Evolutionary conservation across 352 stramenopile genomes (phyloP).

Genomic region (Phytopythium mirpurense): DNA sequence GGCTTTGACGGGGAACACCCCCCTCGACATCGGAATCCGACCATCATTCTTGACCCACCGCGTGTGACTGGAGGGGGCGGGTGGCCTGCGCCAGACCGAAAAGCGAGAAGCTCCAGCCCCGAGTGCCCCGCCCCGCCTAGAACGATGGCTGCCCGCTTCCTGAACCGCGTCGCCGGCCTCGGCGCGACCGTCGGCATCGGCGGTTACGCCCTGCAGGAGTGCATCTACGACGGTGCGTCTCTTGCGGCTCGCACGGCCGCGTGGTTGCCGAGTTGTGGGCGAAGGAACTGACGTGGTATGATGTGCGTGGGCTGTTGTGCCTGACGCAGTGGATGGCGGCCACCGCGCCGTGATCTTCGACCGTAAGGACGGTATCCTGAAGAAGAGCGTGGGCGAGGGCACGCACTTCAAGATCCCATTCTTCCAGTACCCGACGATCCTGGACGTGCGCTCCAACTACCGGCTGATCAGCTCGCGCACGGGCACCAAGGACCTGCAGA

Average conservation of each 20-base stretch:
- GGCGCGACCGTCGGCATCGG: slow-evolving; percentile 57
- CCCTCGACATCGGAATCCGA: neutral
- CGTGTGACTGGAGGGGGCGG: slow-evolving; percentile 4
- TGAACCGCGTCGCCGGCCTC: slow-evolving; percentile 64
- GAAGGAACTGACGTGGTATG: neutral
- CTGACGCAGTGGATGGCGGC: slow-evolving; percentile 93
- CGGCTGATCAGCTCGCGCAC: slow-evolving; percentile 96
- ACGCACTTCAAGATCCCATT: slow-evolving; percentile 99
- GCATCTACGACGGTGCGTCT: slow-evolving; percentile 79
- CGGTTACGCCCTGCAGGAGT: slow-evolving; percentile 67
- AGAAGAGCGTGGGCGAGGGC: slow-evolving; percentile 94
- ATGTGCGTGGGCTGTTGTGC: no score
- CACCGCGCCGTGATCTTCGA: slow-evolving; percentile 99
- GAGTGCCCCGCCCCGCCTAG: slow-evolving; percentile 4
- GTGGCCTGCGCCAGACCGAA: neutral
- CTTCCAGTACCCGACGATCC: slow-evolving; percentile 97
- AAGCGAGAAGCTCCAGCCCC: neutral
- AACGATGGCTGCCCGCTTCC: slow-evolving; percentile 64
- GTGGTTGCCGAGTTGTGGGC: neutral
- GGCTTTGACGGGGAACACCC: neutral
- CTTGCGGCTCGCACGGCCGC: neutral
- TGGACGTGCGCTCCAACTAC: slow-evolving; percentile 97
- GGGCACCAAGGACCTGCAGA: slow-evolving; percentile 99
- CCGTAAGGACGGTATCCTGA: slow-evolving; percentile 95
- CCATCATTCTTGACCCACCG: slow-evolving; percentile 1